Conservation (phyloP, 179 eudicot species). For the Corrigiola litoralis region DNA sequence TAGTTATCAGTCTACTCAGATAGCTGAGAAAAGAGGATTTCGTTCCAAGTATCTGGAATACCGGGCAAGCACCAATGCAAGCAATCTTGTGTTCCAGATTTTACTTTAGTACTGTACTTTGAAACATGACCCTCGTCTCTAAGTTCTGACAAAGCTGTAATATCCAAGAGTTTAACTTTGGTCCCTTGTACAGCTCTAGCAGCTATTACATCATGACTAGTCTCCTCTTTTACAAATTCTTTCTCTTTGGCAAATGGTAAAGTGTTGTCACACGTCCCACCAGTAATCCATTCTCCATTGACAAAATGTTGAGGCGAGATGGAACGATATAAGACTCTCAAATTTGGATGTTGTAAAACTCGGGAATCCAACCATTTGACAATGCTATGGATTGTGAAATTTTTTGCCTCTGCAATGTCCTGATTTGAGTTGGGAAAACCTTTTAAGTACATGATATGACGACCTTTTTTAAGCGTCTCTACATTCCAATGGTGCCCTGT, state of each 20-base stretch:
- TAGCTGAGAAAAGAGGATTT: background rate
- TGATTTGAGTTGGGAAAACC: conserved; percentile 25
- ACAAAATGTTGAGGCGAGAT: conserved; percentile 44
- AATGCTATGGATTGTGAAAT: conserved; percentile 29
- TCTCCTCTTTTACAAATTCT: conserved; percentile 24
- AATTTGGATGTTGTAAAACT: conserved; percentile 23
- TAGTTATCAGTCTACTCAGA: too few relatives aligned
- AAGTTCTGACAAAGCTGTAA: conserved; percentile 24
- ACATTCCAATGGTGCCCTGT: conserved; percentile 48
- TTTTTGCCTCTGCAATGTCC: conserved; percentile 24
- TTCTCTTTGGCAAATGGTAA: conserved; percentile 30
- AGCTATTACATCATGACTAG: conserved; percentile 18
- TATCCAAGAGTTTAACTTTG: conserved; percentile 31
- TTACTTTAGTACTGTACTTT: background rate
- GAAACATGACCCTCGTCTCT: conserved; percentile 14
- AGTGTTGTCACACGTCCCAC: conserved; percentile 38
- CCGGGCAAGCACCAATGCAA: conserved; percentile 16
- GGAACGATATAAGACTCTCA: conserved; percentile 35
- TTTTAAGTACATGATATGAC: conserved; percentile 30
- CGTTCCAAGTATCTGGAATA: conserved; percentile 17
- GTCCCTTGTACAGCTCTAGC: conserved; percentile 33
- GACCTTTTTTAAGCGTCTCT: conserved; percentile 36
- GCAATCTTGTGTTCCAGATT: background rate
- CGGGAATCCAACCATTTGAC: conserved; percentile 37
- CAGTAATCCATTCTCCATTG: conserved; percentile 44